Conservation (phyloP, 352 stramenopile species). For the Globisporangium spiculum region DNA sequence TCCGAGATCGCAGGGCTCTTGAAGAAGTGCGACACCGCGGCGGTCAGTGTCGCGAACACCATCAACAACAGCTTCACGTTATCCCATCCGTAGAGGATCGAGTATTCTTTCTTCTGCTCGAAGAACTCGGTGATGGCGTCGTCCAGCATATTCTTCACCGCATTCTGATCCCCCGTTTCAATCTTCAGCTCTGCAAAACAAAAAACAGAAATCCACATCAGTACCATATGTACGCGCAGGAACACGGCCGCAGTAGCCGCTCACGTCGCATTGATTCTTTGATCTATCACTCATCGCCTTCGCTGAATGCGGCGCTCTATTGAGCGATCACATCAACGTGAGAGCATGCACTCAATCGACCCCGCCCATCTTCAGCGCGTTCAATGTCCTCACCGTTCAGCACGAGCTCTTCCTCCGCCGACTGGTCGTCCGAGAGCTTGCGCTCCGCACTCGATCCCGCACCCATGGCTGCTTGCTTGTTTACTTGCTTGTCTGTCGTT, state of each 20-base stretch:
- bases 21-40: constrained; percentile 70
- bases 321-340: neutral
- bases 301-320: neutral
- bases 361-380: neutral
- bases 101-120: constrained; percentile 48
- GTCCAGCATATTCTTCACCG: constrained; percentile 85
- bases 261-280: neutral
- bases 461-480: constrained; percentile 10
- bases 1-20: constrained; percentile 59
- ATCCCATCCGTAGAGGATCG: constrained; percentile 76
- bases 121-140: constrained; percentile 79
- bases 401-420: constrained; percentile 46
- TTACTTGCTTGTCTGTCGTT: neutral
- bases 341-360: neutral
- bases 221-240: neutral
- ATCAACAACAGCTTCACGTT: constrained; percentile 84
- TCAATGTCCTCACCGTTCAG: constrained; percentile 49
- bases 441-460: constrained; percentile 27
- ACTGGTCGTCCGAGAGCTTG: constrained; percentile 54
- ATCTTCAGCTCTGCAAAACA: constrained; percentile 47
- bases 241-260: constrained; percentile 3
- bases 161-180: constrained; percentile 82
- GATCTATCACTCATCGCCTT: neutral
- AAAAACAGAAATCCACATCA: neutral
- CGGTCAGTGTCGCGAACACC: constrained; percentile 57